These are phyloP conservation scores for Sclerotinia spermophila DNA, from an alignment of 2,329 filamentous ascomycete species.

Conservation along the genomic window DNA sequence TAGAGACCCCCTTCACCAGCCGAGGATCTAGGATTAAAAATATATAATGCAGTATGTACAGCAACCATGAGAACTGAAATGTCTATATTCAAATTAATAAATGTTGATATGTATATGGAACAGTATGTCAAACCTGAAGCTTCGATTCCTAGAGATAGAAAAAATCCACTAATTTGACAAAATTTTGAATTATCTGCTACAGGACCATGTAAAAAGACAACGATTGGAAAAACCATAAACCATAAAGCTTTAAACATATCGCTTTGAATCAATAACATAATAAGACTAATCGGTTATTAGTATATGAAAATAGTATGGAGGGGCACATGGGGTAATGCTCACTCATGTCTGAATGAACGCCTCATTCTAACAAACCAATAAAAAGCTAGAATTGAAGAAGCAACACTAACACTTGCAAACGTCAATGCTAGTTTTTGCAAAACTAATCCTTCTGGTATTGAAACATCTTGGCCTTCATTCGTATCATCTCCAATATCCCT, in stretches of 20 bases:
- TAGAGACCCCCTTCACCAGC: slow-evolving; percentile 62
- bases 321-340: slow-evolving; percentile 35
- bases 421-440: slow-evolving; percentile 38
- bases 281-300: slow-evolving; percentile 49
- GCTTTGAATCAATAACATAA: slow-evolving; percentile 69
- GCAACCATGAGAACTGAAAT: slow-evolving; percentile 70
- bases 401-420: slow-evolving; percentile 51
- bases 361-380: slow-evolving; percentile 75
- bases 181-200: slow-evolving; percentile 51
- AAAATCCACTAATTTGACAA: slow-evolving; percentile 67
- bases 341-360: slow-evolving; percentile 71
- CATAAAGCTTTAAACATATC: slow-evolving; percentile 68
- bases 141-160: slow-evolving; percentile 63
- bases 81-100: slow-evolving; percentile 43
- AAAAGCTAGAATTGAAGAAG: slow-evolving; percentile 53
- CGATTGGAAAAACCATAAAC: slow-evolving; percentile 62
- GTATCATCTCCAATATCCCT: slow-evolving; percentile 22
- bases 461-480: slow-evolving; percentile 16
- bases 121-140: slow-evolving; percentile 48
- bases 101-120: background rate
- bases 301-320: background rate
- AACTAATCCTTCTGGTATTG: slow-evolving; percentile 24
- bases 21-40: slow-evolving; percentile 54
- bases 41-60: slow-evolving; percentile 67
- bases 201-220: slow-evolving; percentile 51